These are phyloP conservation scores for Serendipita vermifera DNA, from an alignment of 768 basidiomycete species.

Conservation along the genomic window DNA sequence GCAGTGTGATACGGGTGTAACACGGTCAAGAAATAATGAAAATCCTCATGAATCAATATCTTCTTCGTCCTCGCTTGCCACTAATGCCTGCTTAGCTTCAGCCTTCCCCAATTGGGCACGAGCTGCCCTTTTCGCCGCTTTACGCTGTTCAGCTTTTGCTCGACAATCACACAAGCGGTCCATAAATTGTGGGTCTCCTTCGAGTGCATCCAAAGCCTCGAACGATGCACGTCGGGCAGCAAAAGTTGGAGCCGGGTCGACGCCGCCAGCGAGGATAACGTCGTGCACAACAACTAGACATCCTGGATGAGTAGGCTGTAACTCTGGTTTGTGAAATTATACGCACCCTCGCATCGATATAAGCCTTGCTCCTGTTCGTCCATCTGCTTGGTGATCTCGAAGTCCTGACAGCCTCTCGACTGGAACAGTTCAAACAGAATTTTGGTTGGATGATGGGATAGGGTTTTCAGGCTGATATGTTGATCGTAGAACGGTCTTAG, in stretches of 20 bases:
- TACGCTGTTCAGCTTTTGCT: constrained; percentile 23
- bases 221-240: constrained; percentile 51
- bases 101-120: neutral
- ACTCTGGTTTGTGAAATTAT: constrained; percentile 11
- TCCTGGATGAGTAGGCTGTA: constrained; percentile 12
- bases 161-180: constrained; percentile 57
- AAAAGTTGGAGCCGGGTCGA: constrained; percentile 35
- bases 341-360: constrained; percentile 40
- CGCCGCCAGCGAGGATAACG: constrained; percentile 44
- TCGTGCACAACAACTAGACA: constrained; percentile 59
- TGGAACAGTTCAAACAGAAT: constrained; percentile 61
- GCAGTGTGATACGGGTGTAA: too few species aligned
- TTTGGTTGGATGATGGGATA: constrained; percentile 68
- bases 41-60: too few species aligned
- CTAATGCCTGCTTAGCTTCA: too few species aligned
- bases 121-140: constrained; percentile 28
- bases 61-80: too few species aligned
- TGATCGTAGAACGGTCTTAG: constrained; percentile 68
- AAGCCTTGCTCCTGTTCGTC: constrained; percentile 27
- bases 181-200: constrained; percentile 51
- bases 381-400: constrained; percentile 38
- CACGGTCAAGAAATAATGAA: too few species aligned
- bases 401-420: constrained; percentile 54
- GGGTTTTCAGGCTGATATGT: constrained; percentile 56
- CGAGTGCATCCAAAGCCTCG: constrained; percentile 55